Evolutionary conservation across 805 yeast species (phyloP).

Genomic region (Yarrowia hollandica): DNA sequence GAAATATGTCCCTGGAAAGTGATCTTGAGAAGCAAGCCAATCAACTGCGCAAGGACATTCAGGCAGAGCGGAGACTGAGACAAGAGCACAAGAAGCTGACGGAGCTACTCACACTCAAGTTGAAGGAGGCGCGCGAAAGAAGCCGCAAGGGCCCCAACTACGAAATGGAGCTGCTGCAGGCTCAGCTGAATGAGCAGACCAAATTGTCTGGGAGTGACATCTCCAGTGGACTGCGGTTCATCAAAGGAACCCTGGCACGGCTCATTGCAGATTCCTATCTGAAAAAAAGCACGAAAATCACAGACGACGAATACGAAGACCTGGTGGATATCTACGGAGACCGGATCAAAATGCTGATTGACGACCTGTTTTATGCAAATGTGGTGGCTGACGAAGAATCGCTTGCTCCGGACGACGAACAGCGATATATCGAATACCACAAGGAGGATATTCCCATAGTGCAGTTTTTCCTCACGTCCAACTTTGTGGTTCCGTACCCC

Average conservation of each 20-base stretch:
- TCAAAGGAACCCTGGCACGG: slow-evolving; percentile 3
- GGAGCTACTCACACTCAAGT: background rate
- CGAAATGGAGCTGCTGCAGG: background rate
- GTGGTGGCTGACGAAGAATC: slow-evolving; percentile 14
- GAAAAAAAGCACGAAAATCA: slow-evolving; percentile 18
- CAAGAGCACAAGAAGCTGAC: slow-evolving; percentile 5
- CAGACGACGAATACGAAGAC: background rate
- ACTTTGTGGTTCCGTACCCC: slow-evolving; percentile 17
- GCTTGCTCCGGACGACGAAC: slow-evolving; percentile 3
- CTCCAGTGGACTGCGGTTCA: background rate
- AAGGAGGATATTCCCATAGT: slow-evolving; percentile 26
- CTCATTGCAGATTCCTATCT: slow-evolving; percentile 12
- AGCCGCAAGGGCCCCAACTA: background rate
- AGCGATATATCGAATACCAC: slow-evolving; percentile 13
- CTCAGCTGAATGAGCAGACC: background rate
- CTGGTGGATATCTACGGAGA: slow-evolving; percentile 22
- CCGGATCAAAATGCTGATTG: slow-evolving; percentile 14
- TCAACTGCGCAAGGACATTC: background rate
- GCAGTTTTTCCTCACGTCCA: slow-evolving; percentile 16
- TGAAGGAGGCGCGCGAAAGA: background rate
- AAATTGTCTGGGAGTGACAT: background rate
- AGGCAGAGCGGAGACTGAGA: background rate
- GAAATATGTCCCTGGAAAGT: background rate
- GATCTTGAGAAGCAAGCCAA: background rate
- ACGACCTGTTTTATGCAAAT: slow-evolving; percentile 20